Base-by-base conservation (phyloP, 73 alveolate species). In the Paraurostyla sp. region DNA sequence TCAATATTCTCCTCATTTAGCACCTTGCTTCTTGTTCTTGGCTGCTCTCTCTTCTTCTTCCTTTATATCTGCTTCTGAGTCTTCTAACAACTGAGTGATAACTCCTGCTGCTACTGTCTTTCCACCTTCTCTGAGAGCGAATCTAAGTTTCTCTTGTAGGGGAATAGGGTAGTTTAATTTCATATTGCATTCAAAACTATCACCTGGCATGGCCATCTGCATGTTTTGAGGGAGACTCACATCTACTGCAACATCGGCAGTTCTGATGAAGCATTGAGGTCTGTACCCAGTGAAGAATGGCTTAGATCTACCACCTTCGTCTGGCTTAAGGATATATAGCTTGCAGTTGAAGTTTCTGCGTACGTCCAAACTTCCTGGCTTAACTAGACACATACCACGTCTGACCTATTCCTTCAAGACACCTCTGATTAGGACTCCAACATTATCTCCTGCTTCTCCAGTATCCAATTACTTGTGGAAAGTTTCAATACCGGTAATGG, bases 41-140 rank as follows among this genome's bases (percentile, higher is more conserved):
- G 86, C 86, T 4, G 82, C 56, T 85, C 93, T 84, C 71, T 83
- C 90, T 84, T 90, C 91, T 68, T 90, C 95, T 29, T 75, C 95
- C 83, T 90, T 56, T 33, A 90, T 38, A 69, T 90, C 95, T 59
- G 87, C 95, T 0, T 63, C 93, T 4, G 87, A 32, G 48, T 90
- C 95, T 50, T 87, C 90, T 33, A 86, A 45, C 49, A 93, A 43
- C 65, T 95, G 81, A 35, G 97, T 76, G 59, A 95, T 91, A 63
- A 95, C 95, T 57, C 98, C 98, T 51, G 96, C 95, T 16, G 93
- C 98, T 0, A 95, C 95, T 20, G 98, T 95, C 80, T 69, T 93
- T n/a, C 97, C 97, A 69, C 98, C 99, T 92, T 97, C 99, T 85
- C 99, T 93, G 68, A 97, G 80, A 58, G 99, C 99, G 85, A 97